These are phyloP conservation scores for Musa schizocarpa DNA, from an alignment of 176 grass and related monocot species.

Conservation along the genomic window DNA sequence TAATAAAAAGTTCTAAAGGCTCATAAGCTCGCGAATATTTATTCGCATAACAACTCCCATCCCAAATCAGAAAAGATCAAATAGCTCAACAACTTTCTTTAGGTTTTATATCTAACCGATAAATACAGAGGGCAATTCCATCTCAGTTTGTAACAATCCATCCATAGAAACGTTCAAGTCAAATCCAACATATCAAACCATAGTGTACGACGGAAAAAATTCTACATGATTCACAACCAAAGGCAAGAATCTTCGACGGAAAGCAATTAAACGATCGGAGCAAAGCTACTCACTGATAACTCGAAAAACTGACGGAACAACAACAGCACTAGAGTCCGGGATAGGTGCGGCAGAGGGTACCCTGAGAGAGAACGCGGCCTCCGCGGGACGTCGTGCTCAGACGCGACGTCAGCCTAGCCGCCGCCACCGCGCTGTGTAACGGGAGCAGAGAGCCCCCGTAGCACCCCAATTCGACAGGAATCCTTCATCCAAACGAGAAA, in stretches of 20 bases:
- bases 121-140: too few species aligned
- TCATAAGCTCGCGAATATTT: too few species aligned
- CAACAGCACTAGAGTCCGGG: constrained; percentile 87
- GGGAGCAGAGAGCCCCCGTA: constrained; percentile 48
- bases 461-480: constrained; percentile 78
- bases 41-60: too few species aligned
- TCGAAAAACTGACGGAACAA: constrained; percentile 28
- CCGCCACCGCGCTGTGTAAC: constrained; percentile 81
- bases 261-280: constrained; percentile 5
- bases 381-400: constrained; percentile 69
- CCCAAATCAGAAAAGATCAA: too few species aligned
- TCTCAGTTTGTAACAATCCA: too few species aligned
- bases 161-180: too few species aligned
- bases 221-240: neutral
- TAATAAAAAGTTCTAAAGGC: too few species aligned
- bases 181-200: too few species aligned
- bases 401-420: constrained; percentile 70
- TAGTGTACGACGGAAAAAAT: too few species aligned
- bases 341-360: constrained; percentile 99
- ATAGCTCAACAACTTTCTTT: too few species aligned
- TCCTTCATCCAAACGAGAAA: constrained; percentile 21
- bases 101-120: too few species aligned
- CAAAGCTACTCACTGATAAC: constrained; percentile 25
- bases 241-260: neutral
- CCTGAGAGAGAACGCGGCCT: constrained; percentile 81